Conservation (phyloP, 2,329 filamentous ascomycete species). For the Aspergillus hortae region DNA sequence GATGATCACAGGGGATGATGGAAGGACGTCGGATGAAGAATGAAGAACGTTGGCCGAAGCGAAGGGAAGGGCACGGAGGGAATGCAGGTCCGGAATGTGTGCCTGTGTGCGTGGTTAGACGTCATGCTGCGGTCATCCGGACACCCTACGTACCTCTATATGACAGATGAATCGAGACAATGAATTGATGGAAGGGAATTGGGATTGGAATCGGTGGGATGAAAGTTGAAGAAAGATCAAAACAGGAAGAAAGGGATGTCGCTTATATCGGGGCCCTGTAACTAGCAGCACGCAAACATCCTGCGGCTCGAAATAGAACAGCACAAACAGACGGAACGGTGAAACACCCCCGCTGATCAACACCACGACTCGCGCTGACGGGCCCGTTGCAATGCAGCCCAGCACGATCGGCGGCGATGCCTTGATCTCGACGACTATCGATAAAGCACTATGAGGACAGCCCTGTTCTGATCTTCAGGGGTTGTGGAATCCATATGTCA, state of each 20-base stretch:
- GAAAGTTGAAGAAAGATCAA: no score
- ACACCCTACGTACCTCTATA: no score
- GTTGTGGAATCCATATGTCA: no score
- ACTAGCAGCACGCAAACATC: not conserved
- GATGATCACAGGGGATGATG: not conserved
- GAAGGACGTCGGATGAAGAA: not conserved
- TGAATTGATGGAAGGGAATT: no score
- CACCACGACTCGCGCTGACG: not conserved
- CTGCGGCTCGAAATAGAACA: not conserved
- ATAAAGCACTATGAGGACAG: not conserved
- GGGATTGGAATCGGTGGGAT: no score
- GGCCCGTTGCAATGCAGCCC: not conserved
- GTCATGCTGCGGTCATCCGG: not conserved
- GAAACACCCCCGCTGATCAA: not conserved
- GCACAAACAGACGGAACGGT: not conserved
- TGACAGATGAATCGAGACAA: no score
- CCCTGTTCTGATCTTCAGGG: not conserved
- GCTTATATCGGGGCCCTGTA: no score
- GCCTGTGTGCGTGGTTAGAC: no score
- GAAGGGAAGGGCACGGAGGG: not conserved
- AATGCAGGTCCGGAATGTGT: not conserved
- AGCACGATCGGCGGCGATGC: no score
- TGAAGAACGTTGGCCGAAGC: not conserved
- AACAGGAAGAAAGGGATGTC: no score
- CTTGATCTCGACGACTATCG: no score